Evolutionary conservation across 1,284 basidiomycete species (phyloP).

Genomic region (Malassezia yamatoensis): DNA sequence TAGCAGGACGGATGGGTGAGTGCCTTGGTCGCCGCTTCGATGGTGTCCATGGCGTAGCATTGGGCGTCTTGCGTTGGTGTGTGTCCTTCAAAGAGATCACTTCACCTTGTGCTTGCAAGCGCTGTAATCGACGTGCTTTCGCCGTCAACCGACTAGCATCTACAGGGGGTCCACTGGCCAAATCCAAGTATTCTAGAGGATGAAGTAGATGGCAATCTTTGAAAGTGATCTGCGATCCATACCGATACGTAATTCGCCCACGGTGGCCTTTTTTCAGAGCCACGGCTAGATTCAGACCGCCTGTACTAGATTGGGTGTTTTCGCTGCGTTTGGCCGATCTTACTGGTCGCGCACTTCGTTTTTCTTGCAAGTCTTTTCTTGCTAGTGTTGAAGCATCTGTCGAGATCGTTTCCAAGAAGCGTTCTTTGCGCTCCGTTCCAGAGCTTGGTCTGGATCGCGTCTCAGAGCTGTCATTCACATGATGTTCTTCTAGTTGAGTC

Average conservation of each 20-base stretch:
- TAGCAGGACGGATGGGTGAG: too few species aligned
- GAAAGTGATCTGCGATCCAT: conserved; percentile 51
- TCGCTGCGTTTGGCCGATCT: conserved; percentile 5
- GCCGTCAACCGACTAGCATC: conserved; percentile 27
- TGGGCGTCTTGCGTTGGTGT: too few species aligned
- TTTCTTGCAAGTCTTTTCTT: neutral
- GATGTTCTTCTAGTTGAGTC: neutral
- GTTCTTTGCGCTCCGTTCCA: conserved; percentile 48
- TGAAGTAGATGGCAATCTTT: conserved; percentile 51
- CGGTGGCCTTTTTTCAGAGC: conserved; percentile 51
- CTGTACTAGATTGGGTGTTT: neutral
- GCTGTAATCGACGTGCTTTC: neutral
- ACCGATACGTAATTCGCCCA: conserved; percentile 50
- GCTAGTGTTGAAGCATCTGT: conserved; percentile 34
- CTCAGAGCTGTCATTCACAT: conserved; percentile 3
- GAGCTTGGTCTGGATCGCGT: conserved; percentile 19
- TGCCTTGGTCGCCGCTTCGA: too few species aligned
- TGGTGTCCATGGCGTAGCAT: too few species aligned
- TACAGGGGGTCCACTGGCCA: conserved; percentile 51
- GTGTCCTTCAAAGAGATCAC: too few species aligned
- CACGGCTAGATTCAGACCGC: conserved; percentile 39
- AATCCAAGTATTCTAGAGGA: conserved; percentile 51
- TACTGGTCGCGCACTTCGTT: neutral
- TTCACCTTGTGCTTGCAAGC: neutral
- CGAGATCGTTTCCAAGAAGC: conserved; percentile 52